A percentile compares a stretch with the other conserved stretches of the same genome.
These are phyloP conservation scores for Phoenix dactylifera DNA, from an alignment of 176 grass and related monocot genomes.

Conservation along the genomic window DNA sequence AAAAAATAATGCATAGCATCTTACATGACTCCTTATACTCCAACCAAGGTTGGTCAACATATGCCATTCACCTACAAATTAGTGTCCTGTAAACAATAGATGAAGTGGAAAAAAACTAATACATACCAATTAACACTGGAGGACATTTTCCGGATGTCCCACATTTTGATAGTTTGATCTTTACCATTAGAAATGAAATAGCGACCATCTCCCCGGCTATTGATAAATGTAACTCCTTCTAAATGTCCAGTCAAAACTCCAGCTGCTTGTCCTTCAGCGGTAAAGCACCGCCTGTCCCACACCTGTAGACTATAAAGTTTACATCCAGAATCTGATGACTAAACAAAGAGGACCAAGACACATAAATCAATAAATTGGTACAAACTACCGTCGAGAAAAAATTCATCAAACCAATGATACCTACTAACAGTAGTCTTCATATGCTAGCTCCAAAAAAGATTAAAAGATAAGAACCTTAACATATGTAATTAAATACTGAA, in stretches of 20 bases:
- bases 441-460: too few species aligned
- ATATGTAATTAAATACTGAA: too few species aligned
- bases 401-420: too few species aligned
- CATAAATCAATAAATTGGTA: too few species aligned
- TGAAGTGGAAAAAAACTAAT: conserved; percentile 1
- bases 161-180: conserved; percentile 76
- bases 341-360: not conserved
- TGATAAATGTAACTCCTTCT: conserved; percentile 77
- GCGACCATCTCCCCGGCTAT: conserved; percentile 81
- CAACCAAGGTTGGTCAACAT: too few species aligned
- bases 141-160: conserved; percentile 84
- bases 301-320: conserved; percentile 37
- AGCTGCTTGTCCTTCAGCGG: conserved; percentile 42
- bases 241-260: conserved; percentile 71
- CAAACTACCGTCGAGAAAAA: too few species aligned
- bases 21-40: not conserved
- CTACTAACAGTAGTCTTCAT: too few species aligned
- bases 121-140: conserved; percentile 44
- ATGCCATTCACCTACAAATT: not conserved
- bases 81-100: not conserved
- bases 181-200: conserved; percentile 95
- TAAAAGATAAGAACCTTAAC: too few species aligned
- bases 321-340: conserved; percentile 13
- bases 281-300: conserved; percentile 79
- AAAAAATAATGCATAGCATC: too few species aligned